A percentile compares a stretch with the other conserved stretches of the same genome.
These are phyloP conservation scores for Erythrobasidium hasegawianum DNA, from an alignment of 1,284 basidiomycete species.

Conservation along the genomic window DNA sequence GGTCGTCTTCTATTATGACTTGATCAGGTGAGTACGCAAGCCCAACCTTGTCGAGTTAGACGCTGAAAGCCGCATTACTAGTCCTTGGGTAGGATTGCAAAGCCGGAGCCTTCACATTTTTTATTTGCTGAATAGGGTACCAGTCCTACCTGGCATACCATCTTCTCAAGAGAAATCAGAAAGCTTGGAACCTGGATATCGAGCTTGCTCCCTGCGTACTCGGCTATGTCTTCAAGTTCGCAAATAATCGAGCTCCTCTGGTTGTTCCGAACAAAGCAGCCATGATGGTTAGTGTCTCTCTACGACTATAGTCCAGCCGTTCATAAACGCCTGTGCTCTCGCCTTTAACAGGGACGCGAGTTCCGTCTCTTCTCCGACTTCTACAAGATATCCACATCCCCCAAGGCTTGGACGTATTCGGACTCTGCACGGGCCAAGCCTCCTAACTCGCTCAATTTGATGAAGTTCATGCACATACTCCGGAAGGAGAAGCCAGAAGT, in stretches of 20 bases:
- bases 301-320: no score
- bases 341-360: conserved; percentile 7
- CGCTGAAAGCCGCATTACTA: not conserved
- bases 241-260: conserved; percentile 25
- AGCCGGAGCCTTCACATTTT: not conserved
- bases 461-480: conserved; percentile 10
- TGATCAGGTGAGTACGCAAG: conserved; percentile 18
- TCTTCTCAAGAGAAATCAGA: conserved; percentile 22
- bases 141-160: conserved; percentile 20
- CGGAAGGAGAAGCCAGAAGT: not conserved
- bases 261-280: conserved; percentile 26
- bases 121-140: not conserved
- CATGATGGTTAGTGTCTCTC: conserved; percentile 31
- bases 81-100: conserved; percentile 25
- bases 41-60: not conserved
- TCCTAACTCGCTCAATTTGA: conserved; percentile 27
- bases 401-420: conserved; percentile 27
- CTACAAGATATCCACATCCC: conserved; percentile 17
- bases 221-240: conserved; percentile 20
- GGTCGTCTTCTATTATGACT: conserved; percentile 23
- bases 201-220: conserved; percentile 13
- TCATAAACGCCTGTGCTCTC: no score
- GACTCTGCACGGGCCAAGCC: conserved; percentile 17
- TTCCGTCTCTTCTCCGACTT: conserved; percentile 22
- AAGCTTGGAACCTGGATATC: conserved; percentile 27